Evolutionary conservation across 169 alveolate species (phyloP).

Genomic region (Eimeria zaria): DNA sequence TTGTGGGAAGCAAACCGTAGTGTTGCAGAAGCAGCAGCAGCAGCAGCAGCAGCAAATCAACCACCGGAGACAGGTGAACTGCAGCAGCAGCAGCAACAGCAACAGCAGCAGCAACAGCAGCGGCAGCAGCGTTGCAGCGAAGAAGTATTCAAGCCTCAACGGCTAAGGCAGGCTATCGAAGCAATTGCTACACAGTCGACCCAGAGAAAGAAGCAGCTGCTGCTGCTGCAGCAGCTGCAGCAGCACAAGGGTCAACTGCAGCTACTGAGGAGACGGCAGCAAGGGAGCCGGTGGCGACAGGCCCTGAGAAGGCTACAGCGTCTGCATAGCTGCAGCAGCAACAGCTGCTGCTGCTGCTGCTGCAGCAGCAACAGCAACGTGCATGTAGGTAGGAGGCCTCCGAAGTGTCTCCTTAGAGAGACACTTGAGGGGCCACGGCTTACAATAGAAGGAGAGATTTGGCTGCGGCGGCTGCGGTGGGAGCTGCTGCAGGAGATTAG

Average conservation of each 20-base stretch:
- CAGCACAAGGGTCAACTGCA: neutral
- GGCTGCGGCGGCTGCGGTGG: constrained; percentile 48
- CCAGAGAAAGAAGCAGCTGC: neutral
- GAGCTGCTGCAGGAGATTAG: neutral
- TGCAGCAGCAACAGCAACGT: neutral
- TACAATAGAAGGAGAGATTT: neutral
- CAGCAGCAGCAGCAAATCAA: neutral
- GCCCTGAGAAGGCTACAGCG: neutral
- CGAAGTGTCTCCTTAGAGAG: neutral
- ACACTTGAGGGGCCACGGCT: neutral
- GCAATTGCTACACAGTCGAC: neutral
- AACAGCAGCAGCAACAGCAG: constrained; percentile 28
- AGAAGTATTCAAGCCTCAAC: neutral
- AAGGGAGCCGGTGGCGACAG: neutral
- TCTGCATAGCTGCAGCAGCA: neutral
- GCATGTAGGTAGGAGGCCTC: neutral
- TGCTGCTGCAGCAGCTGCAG: constrained; percentile 45
- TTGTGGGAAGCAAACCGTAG: neutral
- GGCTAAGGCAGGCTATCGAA: neutral
- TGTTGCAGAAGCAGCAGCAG: neutral
- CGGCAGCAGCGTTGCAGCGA: neutral
- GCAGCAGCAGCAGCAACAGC: constrained; percentile 9
- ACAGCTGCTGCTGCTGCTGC: constrained; percentile 11
- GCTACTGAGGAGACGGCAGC: constrained; percentile 17
- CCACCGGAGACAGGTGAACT: neutral